These are phyloP conservation scores for Apiotrichum porosum DNA, from an alignment of 1,284 basidiomycete genomes.

Conservation along the genomic window DNA sequence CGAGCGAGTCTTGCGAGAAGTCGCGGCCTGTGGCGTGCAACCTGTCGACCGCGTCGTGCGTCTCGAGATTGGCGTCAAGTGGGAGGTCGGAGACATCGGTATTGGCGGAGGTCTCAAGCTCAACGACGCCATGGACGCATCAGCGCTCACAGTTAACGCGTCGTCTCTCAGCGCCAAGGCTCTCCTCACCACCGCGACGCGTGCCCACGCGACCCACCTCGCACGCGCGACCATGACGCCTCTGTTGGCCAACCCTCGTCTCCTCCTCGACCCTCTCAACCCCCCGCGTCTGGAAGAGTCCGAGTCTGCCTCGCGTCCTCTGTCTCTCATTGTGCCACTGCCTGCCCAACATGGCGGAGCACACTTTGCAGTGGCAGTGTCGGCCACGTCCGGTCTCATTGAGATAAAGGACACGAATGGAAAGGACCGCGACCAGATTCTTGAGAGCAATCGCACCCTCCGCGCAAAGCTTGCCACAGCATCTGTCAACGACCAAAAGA, in stretches of 20 bases:
- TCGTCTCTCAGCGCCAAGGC: constrained; percentile 28
- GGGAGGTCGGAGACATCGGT: constrained; percentile 40
- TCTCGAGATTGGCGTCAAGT: constrained; percentile 29
- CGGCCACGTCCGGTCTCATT: constrained; percentile 32
- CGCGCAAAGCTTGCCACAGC: constrained; percentile 27
- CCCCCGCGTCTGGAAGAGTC: constrained; percentile 27
- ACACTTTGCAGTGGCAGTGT: constrained; percentile 29
- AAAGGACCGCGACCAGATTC: constrained; percentile 15
- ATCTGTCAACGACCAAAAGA: constrained; percentile 32
- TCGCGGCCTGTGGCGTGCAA: constrained; percentile 12
- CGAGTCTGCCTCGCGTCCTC: constrained; percentile 19
- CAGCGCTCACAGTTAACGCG: constrained; percentile 22
- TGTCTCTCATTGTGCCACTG: constrained; percentile 35
- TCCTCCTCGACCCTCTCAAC: constrained; percentile 28
- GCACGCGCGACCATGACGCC: constrained; percentile 23
- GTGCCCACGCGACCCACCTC: constrained; percentile 35
- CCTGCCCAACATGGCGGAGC: constrained; percentile 20
- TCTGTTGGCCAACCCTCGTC: constrained; percentile 24
- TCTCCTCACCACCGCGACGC: constrained; percentile 27
- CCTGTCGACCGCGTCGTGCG: constrained; percentile 27
- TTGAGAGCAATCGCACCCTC: constrained; percentile 15
- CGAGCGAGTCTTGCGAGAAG: constrained; percentile 18
- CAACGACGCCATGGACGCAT: constrained; percentile 33
- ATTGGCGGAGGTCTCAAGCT: constrained; percentile 31
- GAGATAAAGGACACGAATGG: constrained; percentile 41